Percentiles rank a stretch among this genome's conserved stretches.
Conservation (phyloP, 1,284 basidiomycete species). For the Cutaneotrichosporon sp. region DNA sequence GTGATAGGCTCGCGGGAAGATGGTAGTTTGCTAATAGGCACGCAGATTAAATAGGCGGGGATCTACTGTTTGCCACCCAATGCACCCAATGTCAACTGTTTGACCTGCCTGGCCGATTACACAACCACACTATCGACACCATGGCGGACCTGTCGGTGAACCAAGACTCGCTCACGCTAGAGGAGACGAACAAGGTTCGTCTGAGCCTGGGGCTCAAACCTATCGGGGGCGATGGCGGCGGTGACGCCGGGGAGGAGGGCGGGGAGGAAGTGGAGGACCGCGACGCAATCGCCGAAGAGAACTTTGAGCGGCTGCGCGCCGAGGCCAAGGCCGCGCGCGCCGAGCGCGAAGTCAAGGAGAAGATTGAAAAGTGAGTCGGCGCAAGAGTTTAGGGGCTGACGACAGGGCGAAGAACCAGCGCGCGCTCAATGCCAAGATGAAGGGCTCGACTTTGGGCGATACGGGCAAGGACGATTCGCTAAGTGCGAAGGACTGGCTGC, state of each 20-base stretch:
- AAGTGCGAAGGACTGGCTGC: constrained; percentile 73
- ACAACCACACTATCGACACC: background rate
- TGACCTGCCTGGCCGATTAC: background rate
- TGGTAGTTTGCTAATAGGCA: background rate
- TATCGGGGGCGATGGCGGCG: constrained; percentile 61
- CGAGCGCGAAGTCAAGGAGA: constrained; percentile 68
- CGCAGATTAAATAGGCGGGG: background rate
- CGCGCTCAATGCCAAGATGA: constrained; percentile 82
- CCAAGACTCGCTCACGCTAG: constrained; percentile 66
- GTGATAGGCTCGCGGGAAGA: too few species aligned
- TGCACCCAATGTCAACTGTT: background rate
- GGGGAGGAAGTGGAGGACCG: constrained; percentile 52
- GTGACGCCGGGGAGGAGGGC: constrained; percentile 33
- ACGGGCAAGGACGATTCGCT: constrained; percentile 59
- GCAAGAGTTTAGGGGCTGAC: background rate
- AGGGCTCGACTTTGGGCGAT: constrained; percentile 83
- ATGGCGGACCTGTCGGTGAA: constrained; percentile 49
- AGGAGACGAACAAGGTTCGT: constrained; percentile 97
- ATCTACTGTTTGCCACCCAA: constrained; percentile 22
- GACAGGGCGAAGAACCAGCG: constrained; percentile 19
- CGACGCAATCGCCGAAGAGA: constrained; percentile 64
- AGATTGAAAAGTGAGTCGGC: constrained; percentile 78
- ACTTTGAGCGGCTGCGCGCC: constrained; percentile 68
- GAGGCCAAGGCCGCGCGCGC: constrained; percentile 66
- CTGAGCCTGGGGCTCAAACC: constrained; percentile 91